Base-by-base conservation (phyloP, 106 monocot species). In the Dendrobium officinale region DNA sequence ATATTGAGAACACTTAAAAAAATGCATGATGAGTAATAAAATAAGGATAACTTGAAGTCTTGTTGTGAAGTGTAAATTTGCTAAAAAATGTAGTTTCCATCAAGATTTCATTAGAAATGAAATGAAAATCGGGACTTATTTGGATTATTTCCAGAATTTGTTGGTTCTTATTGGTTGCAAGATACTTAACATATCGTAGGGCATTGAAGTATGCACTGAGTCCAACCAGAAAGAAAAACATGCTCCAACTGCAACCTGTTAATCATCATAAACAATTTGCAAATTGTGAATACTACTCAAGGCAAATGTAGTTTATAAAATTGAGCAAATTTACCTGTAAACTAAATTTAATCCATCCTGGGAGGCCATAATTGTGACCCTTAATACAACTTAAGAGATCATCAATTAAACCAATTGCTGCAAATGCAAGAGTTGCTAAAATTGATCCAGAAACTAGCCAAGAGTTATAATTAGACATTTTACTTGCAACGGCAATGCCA, bases 191-290 rank as follows among this genome's bases (percentile, higher is more conserved):
- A 88, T 93, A 88, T 76, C 92, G 82, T 90, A 91, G 42, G 93
- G 88, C 33, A 90, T 83, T 54, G 88, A 82, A 37, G 90, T 84
- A 78, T 86, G 76, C 84, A 88, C 59, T 9, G 84, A 87, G 55
- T 84, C 82, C 80, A 96, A 77, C 93, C 96, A 96, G 82, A 88
- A 77, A 40, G 89, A 91, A 86, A 96, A 96, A 72, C 77, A 91
- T 45, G 67, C 27, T 20, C 88, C 91, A 80, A 77, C 88, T 83
- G 80, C 81, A 22, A 83, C 88, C 96, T 96, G 93, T 78, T 33
- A 4, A 33, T 29, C 70, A 70, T 70, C 8, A 82, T 42, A 44
- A 40, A 20, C 9, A 51, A 40, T 33, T 15, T 7, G 20, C 74
- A 33, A 29, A 70, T 33, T 37, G 48, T 55, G 42, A 78, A 43